Base-by-base conservation (phyloP, 2,329 filamentous ascomycete genomes). In the Xylaria sp. region DNA sequence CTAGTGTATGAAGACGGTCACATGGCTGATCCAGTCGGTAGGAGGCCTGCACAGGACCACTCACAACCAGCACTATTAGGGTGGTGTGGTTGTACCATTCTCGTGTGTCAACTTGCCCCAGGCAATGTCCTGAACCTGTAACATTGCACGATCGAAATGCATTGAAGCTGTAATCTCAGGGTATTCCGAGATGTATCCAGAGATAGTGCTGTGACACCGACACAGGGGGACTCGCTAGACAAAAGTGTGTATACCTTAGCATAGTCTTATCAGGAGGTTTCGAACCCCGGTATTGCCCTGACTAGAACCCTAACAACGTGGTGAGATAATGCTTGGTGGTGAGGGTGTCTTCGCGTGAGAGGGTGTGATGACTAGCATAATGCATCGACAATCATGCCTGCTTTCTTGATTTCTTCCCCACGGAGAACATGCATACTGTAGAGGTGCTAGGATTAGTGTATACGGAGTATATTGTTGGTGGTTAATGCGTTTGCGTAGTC, bases 311-410 rank as follows among this genome's bases (percentile, higher is more conserved):
- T 65, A 43, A 48, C 49, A 31, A 62, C 33, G 33, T 56, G 56
- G 56, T 66, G 43, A 41, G 57, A 54, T 54, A 46, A 48, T 18
- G n/a, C 39, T 49, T 33, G 56, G 43, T 28, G 25, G 57, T 57
- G 49, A 61, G 18, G 33, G 55, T 55, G 25, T 41, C 39, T 57
- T 58, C 56, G 15, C 25, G 43, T 43, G 28, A 55, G 28, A 55
- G 49, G 60, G 28, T 61, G 62, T 64, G 49, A 33, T 68, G 61
- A 49, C 60, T 49, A 36, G 66, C 57, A 66, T 59, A 41, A 64
- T 43, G 62, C 58, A 60, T 54, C 48, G 65, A 33, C 63, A 55
- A 69, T 62, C 46, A 58, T 62, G 62, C 13, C 51, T 62, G 25
- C 23, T 51, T 55, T 28, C 62, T 54, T 57, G 62, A 23, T 61